Conservation (phyloP, 1,139 yeast species). For the Lodderomyces orthopsilosis region DNA sequence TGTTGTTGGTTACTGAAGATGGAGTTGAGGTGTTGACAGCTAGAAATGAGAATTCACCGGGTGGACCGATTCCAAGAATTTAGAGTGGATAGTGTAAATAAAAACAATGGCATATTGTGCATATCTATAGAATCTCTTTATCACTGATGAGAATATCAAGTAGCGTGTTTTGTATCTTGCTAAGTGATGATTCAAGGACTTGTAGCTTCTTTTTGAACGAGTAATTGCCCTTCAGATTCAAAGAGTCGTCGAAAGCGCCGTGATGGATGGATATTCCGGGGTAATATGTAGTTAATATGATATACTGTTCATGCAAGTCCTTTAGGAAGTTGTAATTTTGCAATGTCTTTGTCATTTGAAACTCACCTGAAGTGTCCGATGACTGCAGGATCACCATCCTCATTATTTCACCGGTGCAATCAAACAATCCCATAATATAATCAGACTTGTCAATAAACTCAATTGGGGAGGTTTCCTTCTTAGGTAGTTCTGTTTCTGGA, state of each 20-base stretch:
- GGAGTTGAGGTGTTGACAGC: slow-evolving; percentile 93
- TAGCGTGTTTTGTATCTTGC: slow-evolving; percentile 26
- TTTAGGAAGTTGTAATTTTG: slow-evolving; percentile 12
- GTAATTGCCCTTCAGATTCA: slow-evolving; percentile 17
- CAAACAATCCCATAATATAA: slow-evolving; percentile 39
- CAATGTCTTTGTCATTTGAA: slow-evolving; percentile 10
- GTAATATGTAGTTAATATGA: slow-evolving; percentile 11
- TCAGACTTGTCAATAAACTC: slow-evolving; percentile 22
- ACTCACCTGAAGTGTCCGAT: slow-evolving; percentile 10
- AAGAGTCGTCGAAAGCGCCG: slow-evolving; percentile 20
- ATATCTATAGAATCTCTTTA: slow-evolving; percentile 14
- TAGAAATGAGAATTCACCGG: slow-evolving; percentile 75
- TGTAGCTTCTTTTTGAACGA: slow-evolving; percentile 24
- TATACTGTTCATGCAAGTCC: slow-evolving; percentile 11
- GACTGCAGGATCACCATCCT: slow-evolving; percentile 19
- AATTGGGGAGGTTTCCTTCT: background rate
- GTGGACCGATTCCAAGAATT: slow-evolving; percentile 74
- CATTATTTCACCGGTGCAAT: slow-evolving; percentile 45
- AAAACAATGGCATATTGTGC: background rate
- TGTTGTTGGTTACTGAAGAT: slow-evolving; percentile 84
- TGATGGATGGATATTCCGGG: slow-evolving; percentile 22
- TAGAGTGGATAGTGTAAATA: background rate
- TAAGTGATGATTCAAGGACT: slow-evolving; percentile 25
- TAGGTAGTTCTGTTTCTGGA: background rate
- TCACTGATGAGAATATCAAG: slow-evolving; percentile 25